These are phyloP conservation scores for Haplosporangium sp. DNA, from an alignment of 371 early-diverging fungal species.

Conservation along the genomic window DNA sequence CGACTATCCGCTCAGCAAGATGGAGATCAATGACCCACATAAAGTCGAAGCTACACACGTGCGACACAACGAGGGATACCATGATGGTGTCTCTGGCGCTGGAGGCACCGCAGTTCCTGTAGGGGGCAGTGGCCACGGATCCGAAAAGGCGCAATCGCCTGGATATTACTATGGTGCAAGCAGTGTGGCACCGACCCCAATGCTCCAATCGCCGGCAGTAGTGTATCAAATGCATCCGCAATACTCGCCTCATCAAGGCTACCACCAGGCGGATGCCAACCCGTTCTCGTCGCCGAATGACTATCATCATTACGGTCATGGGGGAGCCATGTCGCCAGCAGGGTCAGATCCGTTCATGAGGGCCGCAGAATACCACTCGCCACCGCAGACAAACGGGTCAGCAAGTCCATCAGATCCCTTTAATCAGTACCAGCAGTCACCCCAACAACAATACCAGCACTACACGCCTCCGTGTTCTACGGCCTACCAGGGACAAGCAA, in stretches of 20 bases:
- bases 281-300: conserved; percentile 34
- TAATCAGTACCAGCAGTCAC: conserved; percentile 8
- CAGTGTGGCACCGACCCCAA: background rate
- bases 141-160: background rate
- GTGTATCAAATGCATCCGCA: background rate
- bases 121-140: background rate
- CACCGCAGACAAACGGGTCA: too few species aligned
- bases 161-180: background rate
- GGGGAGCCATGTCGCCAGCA: background rate
- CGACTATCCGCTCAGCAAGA: conserved; percentile 31
- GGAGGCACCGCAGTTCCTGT: background rate
- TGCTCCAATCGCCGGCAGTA: conserved; percentile 6
- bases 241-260: background rate
- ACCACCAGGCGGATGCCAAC: conserved; percentile 8
- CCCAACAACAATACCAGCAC: conserved; percentile 13
- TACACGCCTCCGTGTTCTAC: background rate
- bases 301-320: conserved; percentile 1
- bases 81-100: background rate
- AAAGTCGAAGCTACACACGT: background rate
- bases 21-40: conserved; percentile 11
- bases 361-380: background rate
- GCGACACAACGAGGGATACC: background rate
- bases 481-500: conserved; percentile 9
- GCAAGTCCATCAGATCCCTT: too few species aligned
- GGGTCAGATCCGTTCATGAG: conserved; percentile 24